Evolutionary conservation across 495 filamentous ascomycete genomes (phyloP).

Genomic region (Cenococcum geophilum): DNA sequence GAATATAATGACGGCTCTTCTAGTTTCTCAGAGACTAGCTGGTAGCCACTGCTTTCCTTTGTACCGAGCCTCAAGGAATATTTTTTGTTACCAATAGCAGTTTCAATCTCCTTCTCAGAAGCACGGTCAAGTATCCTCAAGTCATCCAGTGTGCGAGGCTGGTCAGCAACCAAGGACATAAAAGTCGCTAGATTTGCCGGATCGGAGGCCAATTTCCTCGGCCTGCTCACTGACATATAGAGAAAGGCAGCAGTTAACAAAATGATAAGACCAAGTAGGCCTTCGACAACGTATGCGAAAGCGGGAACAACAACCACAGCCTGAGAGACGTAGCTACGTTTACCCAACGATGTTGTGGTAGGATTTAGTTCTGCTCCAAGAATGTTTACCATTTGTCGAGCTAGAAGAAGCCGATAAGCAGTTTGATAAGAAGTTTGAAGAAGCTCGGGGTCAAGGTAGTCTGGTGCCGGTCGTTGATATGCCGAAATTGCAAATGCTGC

Average conservation of each 20-base stretch:
- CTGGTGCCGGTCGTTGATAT: slow-evolving; percentile 15
- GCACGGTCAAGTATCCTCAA: slow-evolving; percentile 14
- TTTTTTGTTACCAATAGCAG: slow-evolving; percentile 2
- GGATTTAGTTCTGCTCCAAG: slow-evolving; percentile 7
- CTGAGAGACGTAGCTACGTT: slow-evolving; percentile 5
- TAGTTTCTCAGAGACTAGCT: not conserved
- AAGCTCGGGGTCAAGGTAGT: slow-evolving; percentile 29
- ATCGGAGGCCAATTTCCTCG: slow-evolving; percentile 22
- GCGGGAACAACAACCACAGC: slow-evolving; percentile 38
- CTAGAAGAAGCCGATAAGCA: slow-evolving; percentile 41
- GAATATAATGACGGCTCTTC: not conserved
- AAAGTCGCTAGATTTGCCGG: slow-evolving; percentile 31
- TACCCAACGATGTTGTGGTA: not conserved
- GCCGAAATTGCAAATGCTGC: slow-evolving; percentile 34
- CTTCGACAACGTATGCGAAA: slow-evolving; percentile 41
- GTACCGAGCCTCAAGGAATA: not conserved
- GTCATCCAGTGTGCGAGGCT: slow-evolving; percentile 5
- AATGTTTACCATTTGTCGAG: slow-evolving; percentile 32
- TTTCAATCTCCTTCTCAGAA: slow-evolving; percentile 7
- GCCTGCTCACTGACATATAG: slow-evolving; percentile 14
- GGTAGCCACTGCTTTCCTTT: not conserved
- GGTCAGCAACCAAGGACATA: slow-evolving; percentile 34
- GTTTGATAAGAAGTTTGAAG: slow-evolving; percentile 32
- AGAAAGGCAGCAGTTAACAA: slow-evolving; percentile 28
- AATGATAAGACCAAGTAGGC: slow-evolving; percentile 34